Conservation (phyloP, 2,329 filamentous ascomycete species). For the Chrysosporium keratinophilum region DNA sequence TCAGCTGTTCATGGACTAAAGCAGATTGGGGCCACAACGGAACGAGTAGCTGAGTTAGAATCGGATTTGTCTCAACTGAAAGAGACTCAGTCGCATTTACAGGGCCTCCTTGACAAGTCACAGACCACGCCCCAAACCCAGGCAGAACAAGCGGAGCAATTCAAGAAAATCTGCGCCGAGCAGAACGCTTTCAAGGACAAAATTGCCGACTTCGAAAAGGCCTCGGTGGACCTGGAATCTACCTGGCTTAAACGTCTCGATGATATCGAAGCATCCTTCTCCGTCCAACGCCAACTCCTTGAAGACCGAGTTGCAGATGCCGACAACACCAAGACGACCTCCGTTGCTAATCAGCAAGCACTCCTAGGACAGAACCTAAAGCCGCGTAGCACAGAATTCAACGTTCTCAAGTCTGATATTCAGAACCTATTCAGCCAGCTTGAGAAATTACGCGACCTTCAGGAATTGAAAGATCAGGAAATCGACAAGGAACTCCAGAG, state of each 20-base stretch:
- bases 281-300: not conserved
- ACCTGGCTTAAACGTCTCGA: not conserved
- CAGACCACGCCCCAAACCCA: not conserved
- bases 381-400: not conserved
- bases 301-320: not conserved
- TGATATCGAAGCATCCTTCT: not conserved
- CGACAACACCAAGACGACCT: not conserved
- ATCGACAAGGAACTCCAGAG: slow-evolving; percentile 7
- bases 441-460: slow-evolving; percentile 7
- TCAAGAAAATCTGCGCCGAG: not conserved
- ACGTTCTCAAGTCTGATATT: slow-evolving; percentile 1
- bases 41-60: not conserved
- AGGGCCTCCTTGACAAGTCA: not conserved
- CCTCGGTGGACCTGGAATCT: not conserved
- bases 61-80: not conserved
- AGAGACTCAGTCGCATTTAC: not conserved
- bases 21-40: not conserved
- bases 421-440: slow-evolving; percentile 6
- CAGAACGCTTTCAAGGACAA: not conserved
- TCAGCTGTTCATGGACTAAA: not conserved
- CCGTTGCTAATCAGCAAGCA: no score
- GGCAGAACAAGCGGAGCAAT: not conserved
- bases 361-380: not conserved
- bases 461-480: slow-evolving; percentile 2
- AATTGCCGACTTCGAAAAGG: not conserved